phyloP scores from a whole-genome alignment of 1,139 yeast genomes.

The Suhomyces wounanorum region DNA sequence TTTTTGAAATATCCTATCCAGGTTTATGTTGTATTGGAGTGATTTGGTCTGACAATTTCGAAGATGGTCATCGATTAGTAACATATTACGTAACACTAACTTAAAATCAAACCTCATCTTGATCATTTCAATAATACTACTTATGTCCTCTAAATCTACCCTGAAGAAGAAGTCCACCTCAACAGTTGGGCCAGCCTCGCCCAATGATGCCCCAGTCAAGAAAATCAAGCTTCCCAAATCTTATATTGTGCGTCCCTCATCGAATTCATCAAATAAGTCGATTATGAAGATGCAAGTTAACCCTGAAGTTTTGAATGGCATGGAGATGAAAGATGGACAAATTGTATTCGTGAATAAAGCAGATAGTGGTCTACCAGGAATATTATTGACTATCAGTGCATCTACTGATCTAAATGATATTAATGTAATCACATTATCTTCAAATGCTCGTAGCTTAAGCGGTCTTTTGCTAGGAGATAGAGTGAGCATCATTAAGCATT shows the following conservation, averaged over 20 bases:
- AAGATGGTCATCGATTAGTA: not conserved
- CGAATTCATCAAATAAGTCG: constrained; percentile 28
- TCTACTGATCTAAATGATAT: constrained; percentile 40
- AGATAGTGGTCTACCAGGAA: constrained; percentile 46
- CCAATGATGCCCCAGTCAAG: constrained; percentile 26
- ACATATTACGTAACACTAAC: not conserved
- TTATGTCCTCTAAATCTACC: constrained; percentile 34
- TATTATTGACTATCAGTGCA: constrained; percentile 47
- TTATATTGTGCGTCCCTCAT: constrained; percentile 62
- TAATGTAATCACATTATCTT: constrained; percentile 59
- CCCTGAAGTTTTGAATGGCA: constrained; percentile 51
- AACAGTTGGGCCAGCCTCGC: constrained; percentile 17
- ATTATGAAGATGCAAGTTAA: constrained; percentile 50
- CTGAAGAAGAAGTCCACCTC: constrained; percentile 29
- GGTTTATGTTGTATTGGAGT: too few species aligned
- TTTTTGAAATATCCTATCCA: too few species aligned
- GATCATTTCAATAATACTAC: not conserved
- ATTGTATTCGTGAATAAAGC: constrained; percentile 52
- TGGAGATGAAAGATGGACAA: constrained; percentile 57
- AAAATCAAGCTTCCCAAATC: constrained; percentile 49
- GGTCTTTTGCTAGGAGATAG: constrained; percentile 77
- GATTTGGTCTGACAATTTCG: not conserved
- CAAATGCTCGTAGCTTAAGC: constrained; percentile 49
- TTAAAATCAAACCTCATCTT: not conserved
- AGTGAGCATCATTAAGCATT: constrained; percentile 47